Conservation (phyloP, 2,329 filamentous ascomycete genomes). For the Daldinia sp. region DNA sequence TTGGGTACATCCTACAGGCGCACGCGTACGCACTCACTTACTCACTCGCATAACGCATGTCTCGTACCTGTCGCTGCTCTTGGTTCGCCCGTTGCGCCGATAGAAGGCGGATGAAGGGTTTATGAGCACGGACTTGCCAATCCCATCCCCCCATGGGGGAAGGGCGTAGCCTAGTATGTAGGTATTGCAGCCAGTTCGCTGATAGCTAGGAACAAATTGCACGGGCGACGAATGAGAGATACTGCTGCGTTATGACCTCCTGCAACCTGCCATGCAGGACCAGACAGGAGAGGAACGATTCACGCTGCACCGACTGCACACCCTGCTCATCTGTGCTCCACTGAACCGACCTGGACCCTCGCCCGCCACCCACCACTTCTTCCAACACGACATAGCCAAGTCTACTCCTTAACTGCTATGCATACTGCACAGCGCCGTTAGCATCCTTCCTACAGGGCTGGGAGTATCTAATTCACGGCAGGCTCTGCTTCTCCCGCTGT, state of each 20-base stretch:
- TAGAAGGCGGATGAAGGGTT: constrained; percentile 23
- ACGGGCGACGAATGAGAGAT: constrained; percentile 36
- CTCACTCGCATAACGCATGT: constrained; percentile 1
- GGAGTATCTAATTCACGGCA: constrained; percentile 37
- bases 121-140: constrained; percentile 39
- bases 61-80: constrained; percentile 20
- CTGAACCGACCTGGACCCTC: constrained; percentile 28
- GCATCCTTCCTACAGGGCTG: constrained; percentile 42
- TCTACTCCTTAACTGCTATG: constrained; percentile 38
- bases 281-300: constrained; percentile 45
- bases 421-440: constrained; percentile 38
- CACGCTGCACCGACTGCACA: constrained; percentile 40
- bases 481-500: constrained; percentile 17
- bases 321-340: constrained; percentile 34
- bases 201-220: constrained; percentile 40
- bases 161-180: constrained; percentile 21
- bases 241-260: constrained; percentile 25
- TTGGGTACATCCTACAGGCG: constrained; percentile 28
- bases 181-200: constrained; percentile 37
- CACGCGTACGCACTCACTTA: constrained; percentile 22
- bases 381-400: constrained; percentile 41
- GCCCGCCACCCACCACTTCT: constrained; percentile 25
- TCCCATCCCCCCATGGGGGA: constrained; percentile 29
- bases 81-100: constrained; percentile 1
- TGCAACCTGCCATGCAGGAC: constrained; percentile 42